Conservation (phyloP, 495 filamentous ascomycete genomes). For the Halenospora varia region DNA sequence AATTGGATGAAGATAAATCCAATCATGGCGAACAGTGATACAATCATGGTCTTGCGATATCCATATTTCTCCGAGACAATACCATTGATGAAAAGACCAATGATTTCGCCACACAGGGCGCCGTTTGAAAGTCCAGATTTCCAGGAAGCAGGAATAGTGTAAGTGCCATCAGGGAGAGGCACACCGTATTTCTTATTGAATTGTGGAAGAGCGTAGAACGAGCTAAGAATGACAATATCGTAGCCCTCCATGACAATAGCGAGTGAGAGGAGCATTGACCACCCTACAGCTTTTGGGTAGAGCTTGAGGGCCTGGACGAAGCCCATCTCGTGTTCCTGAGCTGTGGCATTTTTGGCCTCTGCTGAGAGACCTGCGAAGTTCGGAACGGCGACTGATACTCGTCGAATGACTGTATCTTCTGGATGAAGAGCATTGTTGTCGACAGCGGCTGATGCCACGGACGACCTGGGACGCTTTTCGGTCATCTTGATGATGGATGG, state of each 20-base stretch:
- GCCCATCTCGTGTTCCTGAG: constrained; percentile 49
- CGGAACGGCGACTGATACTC: constrained; percentile 5
- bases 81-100: constrained; percentile 70
- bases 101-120: constrained; percentile 59
- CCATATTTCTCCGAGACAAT: constrained; percentile 69
- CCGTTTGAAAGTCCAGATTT: constrained; percentile 71
- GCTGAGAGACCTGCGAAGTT: constrained; percentile 7
- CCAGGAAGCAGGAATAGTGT: constrained; percentile 68
- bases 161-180: constrained; percentile 44
- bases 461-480: too few species aligned
- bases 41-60: constrained; percentile 52
- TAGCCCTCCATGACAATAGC: constrained; percentile 62
- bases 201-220: constrained; percentile 47
- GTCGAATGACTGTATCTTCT: constrained; percentile 11
- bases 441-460: not conserved
- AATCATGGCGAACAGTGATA: constrained; percentile 54
- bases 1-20: constrained; percentile 72
- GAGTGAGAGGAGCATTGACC: constrained; percentile 54
- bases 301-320: constrained; percentile 43
- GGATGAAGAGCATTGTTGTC: constrained; percentile 10
- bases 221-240: constrained; percentile 51
- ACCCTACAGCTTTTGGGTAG: constrained; percentile 52
- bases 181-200: constrained; percentile 69
- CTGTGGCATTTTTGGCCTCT: constrained; percentile 18
- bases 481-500: too few species aligned